phyloP scores from a whole-genome alignment of 2,329 filamentous ascomycete species.

The Kalaharituber pfeilii region DNA sequence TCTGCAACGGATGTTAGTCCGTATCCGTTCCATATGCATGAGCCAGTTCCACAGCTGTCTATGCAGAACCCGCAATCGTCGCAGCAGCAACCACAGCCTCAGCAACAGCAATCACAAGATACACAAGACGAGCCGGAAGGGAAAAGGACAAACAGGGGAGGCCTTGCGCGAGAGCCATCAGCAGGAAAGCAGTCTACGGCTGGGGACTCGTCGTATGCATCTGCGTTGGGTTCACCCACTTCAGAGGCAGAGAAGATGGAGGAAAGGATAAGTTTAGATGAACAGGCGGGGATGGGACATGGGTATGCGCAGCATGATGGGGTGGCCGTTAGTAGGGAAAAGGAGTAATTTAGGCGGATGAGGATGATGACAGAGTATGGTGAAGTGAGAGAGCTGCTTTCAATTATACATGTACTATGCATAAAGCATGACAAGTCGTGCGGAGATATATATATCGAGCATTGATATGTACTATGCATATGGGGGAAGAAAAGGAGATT shows the following conservation, averaged over 20 bases:
- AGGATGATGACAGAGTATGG: too few relatives aligned
- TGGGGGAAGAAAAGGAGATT: too few relatives aligned
- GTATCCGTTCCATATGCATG: neutral
- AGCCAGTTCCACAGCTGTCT: neutral
- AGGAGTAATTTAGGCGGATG: too few relatives aligned
- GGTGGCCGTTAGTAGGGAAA: neutral
- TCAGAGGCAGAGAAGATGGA: constrained; percentile 1
- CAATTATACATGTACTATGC: too few relatives aligned
- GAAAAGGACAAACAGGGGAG: neutral
- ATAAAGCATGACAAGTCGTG: too few relatives aligned
- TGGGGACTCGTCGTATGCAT: constrained; percentile 13
- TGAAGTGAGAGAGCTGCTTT: too few relatives aligned
- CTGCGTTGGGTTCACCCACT: constrained; percentile 12
- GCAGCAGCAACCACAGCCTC: constrained; percentile 1
- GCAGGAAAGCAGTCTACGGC: constrained; percentile 2
- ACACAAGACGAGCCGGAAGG: neutral
- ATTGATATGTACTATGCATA: too few relatives aligned
- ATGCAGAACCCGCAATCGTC: constrained; percentile 7
- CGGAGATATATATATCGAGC: too few relatives aligned
- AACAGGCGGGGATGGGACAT: constrained; percentile 2
- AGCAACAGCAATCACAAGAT: constrained; percentile 2
- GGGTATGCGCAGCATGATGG: constrained; percentile 8
- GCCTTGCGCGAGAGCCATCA: neutral
- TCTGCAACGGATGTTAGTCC: neutral
- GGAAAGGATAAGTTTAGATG: neutral